phyloP scores from a whole-genome alignment of 2,329 filamentous ascomycete species.

The Magnaporthiopsis incrustans region DNA sequence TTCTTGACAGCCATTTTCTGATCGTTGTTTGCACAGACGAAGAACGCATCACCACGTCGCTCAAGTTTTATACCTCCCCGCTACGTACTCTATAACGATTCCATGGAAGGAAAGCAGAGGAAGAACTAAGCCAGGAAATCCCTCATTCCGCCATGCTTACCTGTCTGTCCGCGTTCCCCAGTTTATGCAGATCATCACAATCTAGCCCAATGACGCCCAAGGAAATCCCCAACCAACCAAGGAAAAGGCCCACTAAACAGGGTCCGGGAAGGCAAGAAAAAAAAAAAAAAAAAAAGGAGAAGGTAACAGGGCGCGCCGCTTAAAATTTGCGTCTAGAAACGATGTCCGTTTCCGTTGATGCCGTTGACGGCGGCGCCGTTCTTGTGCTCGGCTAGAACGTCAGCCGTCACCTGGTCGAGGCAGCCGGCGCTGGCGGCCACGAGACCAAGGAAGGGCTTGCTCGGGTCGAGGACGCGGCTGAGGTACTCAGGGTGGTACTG shows the following conservation, averaged over 20 bases:
- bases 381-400: constrained; percentile 19
- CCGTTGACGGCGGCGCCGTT: constrained; percentile 13
- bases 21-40: background rate
- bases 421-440: constrained; percentile 69
- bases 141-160: background rate
- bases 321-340: background rate
- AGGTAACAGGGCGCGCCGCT: background rate
- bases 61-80: background rate
- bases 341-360: constrained; percentile 3
- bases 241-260: background rate
- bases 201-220: background rate
- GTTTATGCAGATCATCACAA: background rate
- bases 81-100: background rate
- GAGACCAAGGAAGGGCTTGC: constrained; percentile 74
- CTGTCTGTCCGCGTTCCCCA: background rate
- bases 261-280: too few relatives aligned
- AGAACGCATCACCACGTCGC: too few relatives aligned
- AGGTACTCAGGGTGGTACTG: constrained; percentile 89
- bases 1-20: background rate
- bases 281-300: background rate
- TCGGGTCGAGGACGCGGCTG: constrained; percentile 64
- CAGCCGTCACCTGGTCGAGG: constrained; percentile 37
- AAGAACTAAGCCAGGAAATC: background rate
- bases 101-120: background rate
- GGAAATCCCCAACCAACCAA: background rate